phyloP scores from a whole-genome alignment of 169 alveolate genomes.

The Toxoplasma gondii region DNA sequence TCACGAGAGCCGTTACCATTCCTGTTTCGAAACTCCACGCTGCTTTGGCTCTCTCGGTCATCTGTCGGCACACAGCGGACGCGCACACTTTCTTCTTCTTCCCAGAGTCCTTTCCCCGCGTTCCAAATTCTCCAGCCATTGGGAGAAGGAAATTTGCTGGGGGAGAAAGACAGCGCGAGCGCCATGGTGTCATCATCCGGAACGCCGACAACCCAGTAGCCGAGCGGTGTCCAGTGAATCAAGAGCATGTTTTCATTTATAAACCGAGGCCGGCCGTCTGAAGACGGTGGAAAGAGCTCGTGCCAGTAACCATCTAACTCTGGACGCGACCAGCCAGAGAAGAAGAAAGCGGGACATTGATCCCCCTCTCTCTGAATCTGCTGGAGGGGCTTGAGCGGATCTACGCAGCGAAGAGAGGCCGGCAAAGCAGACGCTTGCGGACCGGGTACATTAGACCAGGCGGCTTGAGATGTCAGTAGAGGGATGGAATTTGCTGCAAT shows the following conservation, averaged over 20 bases:
- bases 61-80: not conserved
- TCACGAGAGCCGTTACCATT: not conserved
- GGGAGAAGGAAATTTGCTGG: slow-evolving; percentile 7
- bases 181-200: not conserved
- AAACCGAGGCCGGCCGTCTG: slow-evolving; percentile 38
- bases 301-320: not conserved
- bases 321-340: not conserved
- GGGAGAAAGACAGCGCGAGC: slow-evolving; percentile 6
- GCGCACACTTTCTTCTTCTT: not conserved
- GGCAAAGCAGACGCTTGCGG: not conserved
- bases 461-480: not conserved
- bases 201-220: slow-evolving; percentile 31
- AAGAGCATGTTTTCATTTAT: not conserved
- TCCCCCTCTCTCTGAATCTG: not conserved
- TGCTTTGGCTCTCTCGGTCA: not conserved
- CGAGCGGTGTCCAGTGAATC: slow-evolving; percentile 33
- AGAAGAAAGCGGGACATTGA: not conserved
- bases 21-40: not conserved
- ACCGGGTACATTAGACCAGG: not conserved
- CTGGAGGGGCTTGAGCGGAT: slow-evolving; percentile 20
- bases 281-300: not conserved
- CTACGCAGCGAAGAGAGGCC: slow-evolving; percentile 9
- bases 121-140: slow-evolving; percentile 23
- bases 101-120: not conserved
- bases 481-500: slow-evolving; percentile 2